These are phyloP conservation scores for Dionaea muscipula DNA, from an alignment of 179 eudicot species.

Conservation along the genomic window DNA sequence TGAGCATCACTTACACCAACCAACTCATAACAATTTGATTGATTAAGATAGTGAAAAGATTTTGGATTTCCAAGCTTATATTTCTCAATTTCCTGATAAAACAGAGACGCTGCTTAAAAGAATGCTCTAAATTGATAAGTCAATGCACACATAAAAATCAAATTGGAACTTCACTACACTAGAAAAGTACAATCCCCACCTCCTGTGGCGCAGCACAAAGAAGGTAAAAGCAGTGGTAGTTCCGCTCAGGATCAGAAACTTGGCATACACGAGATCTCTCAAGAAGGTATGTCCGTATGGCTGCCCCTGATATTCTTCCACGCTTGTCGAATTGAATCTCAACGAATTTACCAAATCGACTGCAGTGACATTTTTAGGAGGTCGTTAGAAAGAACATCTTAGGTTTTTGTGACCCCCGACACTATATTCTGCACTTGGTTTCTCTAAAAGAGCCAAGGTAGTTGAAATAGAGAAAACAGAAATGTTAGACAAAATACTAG, in stretches of 20 bases:
- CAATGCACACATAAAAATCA: not conserved
- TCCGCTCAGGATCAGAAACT: slow-evolving; percentile 89
- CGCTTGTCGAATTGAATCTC: slow-evolving; percentile 91
- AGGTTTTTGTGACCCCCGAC: not conserved
- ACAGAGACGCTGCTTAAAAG: slow-evolving; percentile 7
- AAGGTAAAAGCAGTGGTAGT: slow-evolving; percentile 94
- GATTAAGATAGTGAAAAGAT: slow-evolving; percentile 80
- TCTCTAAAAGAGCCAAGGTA: not conserved
- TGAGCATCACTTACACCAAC: slow-evolving; percentile 75
- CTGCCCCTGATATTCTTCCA: slow-evolving; percentile 96
- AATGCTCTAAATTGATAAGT: not conserved
- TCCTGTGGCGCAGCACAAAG: slow-evolving; percentile 93
- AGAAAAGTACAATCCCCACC: slow-evolving; percentile 25
- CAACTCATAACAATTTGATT: slow-evolving; percentile 71
- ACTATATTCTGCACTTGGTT: too few relatives aligned
- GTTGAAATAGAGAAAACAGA: not conserved
- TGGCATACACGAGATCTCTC: slow-evolving; percentile 99
- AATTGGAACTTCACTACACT: too few relatives aligned
- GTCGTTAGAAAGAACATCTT: not conserved
- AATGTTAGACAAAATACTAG: not conserved
- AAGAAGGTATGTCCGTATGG: slow-evolving; percentile 89
- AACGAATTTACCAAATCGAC: slow-evolving; percentile 97
- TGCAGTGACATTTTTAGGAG: slow-evolving; percentile 23
- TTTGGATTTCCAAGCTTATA: slow-evolving; percentile 70
- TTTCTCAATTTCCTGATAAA: slow-evolving; percentile 56